These are phyloP conservation scores for Lasiosphaeria ovina DNA, from an alignment of 495 filamentous ascomycete species.

Conservation along the genomic window DNA sequence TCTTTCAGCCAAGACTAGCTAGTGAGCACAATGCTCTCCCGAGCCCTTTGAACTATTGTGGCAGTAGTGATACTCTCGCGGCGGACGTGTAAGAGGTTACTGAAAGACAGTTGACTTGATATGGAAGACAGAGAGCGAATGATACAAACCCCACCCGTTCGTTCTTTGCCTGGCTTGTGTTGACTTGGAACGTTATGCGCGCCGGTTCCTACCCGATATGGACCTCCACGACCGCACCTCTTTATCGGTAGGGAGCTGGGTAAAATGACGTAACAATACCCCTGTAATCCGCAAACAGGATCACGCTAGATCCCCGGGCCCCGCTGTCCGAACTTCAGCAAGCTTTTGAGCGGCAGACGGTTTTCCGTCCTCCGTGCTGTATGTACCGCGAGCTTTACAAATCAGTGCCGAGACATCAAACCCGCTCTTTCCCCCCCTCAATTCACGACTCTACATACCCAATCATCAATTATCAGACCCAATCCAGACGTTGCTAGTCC, in stretches of 20 bases:
- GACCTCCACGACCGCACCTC: no score
- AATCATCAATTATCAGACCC: not conserved
- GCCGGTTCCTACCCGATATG: no score
- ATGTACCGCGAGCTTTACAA: not conserved
- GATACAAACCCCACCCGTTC: no score
- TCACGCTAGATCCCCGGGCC: not conserved
- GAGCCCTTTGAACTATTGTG: no score
- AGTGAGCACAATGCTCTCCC: no score
- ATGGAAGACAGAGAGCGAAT: no score
- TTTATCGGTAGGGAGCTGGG: not conserved
- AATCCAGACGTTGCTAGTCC: not conserved
- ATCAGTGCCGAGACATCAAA: not conserved
- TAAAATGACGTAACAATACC: not conserved
- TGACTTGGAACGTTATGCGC: no score
- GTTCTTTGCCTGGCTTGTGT: no score
- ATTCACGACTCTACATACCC: not conserved
- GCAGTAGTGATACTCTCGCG: no score
- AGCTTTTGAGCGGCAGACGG: not conserved
- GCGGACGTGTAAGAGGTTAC: no score
- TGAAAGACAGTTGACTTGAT: no score
- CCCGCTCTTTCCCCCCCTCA: not conserved
- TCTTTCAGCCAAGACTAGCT: no score
- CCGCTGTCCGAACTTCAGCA: not conserved
- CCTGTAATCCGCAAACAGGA: not conserved
- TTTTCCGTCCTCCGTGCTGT: not conserved